Base-by-base conservation (phyloP, 768 basidiomycete species). In the Podaxis sp. region DNA sequence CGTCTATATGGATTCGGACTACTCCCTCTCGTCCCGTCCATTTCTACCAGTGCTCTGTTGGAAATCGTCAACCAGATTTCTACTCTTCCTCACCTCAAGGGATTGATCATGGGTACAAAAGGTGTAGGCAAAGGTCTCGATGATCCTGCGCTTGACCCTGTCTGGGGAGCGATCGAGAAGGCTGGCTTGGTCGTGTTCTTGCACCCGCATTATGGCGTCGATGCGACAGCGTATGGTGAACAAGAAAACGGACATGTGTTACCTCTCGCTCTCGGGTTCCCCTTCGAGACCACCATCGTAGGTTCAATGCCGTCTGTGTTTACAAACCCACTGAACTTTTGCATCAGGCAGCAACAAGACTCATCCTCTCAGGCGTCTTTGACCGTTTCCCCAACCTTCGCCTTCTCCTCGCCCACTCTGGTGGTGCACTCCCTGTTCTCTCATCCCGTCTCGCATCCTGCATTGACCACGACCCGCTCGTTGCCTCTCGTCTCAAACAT, bases 201-300 rank as follows among this genome's bases (percentile, higher is more conserved):
- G 33, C 93, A 94, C 67, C 93, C 92, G 7, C 93, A 95, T 71
- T 94, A 94, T 70, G 91, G 91, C 11, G 83, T 95, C 24, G 88
- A 88, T 66, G 74, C 75, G n/a, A 82, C 81, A 50, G 85, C 84
- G 3, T 95, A 90, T 82, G 93, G 93, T 1, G 81, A 86, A 59
- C 84, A 79, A 63, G 82, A 87, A 46, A 94, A 95, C 66, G 94
- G 94, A 0, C 94, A 95, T 66, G 94, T 94, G 41, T 83, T 96
- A 29, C 90, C 93, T 2, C 82, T 95, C 56, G 91, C 92, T 0
- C 80, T 94, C 15, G 93, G 94, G 1, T 95, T 96, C 74, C 93
- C 93, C 2, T 89, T 95, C 68, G 94, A 95, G 76, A 95, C 93
- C 17, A 94, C 94, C 3, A 87, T 86, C 36, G 92, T 93, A 67